Base-by-base conservation (phyloP, 176 grass and related monocot genomes). In the Ensete ventricosum region DNA sequence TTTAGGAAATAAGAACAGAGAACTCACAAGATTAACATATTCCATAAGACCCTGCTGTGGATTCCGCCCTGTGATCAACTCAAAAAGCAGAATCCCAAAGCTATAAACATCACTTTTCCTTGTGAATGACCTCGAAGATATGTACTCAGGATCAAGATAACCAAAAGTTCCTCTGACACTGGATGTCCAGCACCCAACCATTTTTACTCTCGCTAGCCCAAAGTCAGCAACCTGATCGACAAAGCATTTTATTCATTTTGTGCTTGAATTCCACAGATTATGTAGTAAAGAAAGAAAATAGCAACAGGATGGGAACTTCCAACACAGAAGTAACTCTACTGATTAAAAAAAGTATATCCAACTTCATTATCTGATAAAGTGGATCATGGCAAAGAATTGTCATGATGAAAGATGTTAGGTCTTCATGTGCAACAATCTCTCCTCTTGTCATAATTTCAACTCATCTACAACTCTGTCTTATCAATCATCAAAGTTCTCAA, bases 91-190 rank as follows among this genome's bases (percentile, higher is more conserved):
- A 74, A 97, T 85, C 8, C 93, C 93, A 24, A 86, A 97, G 82
- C 93, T 93, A 68, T 97, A 97, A 55, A 97, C 87, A 70, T 97
- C 93, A 76, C 90, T 97, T 85, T 97, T 97, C 88, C 93, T 93
- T 2, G 93, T 97, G 74, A 93, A 90, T 58, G 90, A 90, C 25
- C 88, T 80, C 11, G 93, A 90, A 2, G 93, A 97, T 55, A 97
- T 77, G 43, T 97, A 97, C 79, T 97, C 90, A 1, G 93, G 90
- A 75, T 97, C 93, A 74, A 97, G 87, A 80, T 93, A 97, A 73
- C 93, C 93, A 52, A 74, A 93, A 62, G 93, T 97, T 81, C 93
- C 93, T 54, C 84, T 85, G 71, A 97, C 86, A 67, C 90, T 90
- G 64, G 83, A 83, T 68, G 87, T 84, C 53, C 88, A 73, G 64